Base-by-base conservation (phyloP, 2,329 filamentous ascomycete species). In the Calonectria ilicicola region DNA sequence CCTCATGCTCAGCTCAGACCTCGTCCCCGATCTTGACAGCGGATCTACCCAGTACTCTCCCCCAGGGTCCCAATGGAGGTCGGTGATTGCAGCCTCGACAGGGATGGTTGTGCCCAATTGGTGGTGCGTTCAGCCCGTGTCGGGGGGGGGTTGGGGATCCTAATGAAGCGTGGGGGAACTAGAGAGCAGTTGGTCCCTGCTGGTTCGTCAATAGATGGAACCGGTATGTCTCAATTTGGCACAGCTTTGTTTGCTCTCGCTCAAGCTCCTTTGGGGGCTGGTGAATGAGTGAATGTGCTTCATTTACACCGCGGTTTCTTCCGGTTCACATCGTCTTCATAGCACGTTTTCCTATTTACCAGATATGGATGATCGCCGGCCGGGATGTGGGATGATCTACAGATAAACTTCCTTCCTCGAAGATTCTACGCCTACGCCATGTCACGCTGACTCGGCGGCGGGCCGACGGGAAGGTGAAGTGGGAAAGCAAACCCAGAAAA, bases 21-120 rank as follows among this genome's bases (percentile, higher is more conserved):
- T 47, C 62, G 27, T 47, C 73, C 73, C 60, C 71, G 69, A 69
- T 58, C 60, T 67, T 77, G 77, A 73, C 75, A 78, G 74, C 77
- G 77, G 77, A 79, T 79, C 77, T 79, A 79, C 69, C 77, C 77
- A 75, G 68, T 38, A 46, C 75, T 63, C 53, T 67, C 64, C 65
- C 21, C 60, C 49, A 21, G 40, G 65, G 65, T 27, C 63, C 53
- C 12, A 60, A 60, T 26, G 70, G 72, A 65, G 69, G 68, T 47
- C 67, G 62, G 73, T 72, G 66, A 65, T 62, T 74, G 76, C 73
- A 75, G 72, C 49, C 68, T 72, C 69, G 76, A 53, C 66, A 76
- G 70, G 75, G 75, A 71, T 73, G 26, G 47, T 32, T 19, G 64
- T 69, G 68, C 64, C 72, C 67, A 77, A 76, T 70, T 67, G 58